phyloP scores from a whole-genome alignment of 225 moss, liverwort and hornwort species.

The Polytrichum commune region DNA sequence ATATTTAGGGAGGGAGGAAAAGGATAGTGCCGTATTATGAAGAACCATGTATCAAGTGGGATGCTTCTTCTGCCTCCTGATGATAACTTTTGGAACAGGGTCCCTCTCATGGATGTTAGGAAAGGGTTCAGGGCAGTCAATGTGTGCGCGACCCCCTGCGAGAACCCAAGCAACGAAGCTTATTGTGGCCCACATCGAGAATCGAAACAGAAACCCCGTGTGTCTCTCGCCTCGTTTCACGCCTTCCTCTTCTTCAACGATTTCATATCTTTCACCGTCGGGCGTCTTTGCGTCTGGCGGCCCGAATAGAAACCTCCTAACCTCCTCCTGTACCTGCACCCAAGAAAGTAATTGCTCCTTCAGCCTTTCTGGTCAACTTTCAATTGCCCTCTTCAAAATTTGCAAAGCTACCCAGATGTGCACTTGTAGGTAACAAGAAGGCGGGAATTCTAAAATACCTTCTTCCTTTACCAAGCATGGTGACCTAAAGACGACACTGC shows the following conservation, averaged over 20 bases:
- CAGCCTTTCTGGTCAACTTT: not conserved
- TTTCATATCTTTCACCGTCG: slow-evolving; percentile 46
- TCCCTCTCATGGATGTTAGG: slow-evolving; percentile 55
- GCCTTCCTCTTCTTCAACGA: slow-evolving; percentile 50
- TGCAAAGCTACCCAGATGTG: not conserved
- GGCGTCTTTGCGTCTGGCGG: slow-evolving; percentile 55
- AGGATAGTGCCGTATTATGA: not conserved
- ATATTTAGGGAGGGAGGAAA: not conserved
- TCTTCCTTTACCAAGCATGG: too few relatives aligned
- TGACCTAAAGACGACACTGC: not conserved
- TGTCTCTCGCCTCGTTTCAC: slow-evolving; percentile 31
- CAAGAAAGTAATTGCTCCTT: not conserved
- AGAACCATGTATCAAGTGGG: not conserved
- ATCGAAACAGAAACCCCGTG: slow-evolving; percentile 41
- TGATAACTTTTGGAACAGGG: slow-evolving; percentile 54
- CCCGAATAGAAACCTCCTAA: slow-evolving; percentile 45
- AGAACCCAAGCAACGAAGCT: slow-evolving; percentile 44
- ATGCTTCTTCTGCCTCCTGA: slow-evolving; percentile 18
- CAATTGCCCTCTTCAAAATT: not conserved
- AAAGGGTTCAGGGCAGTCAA: slow-evolving; percentile 37
- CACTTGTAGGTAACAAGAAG: not conserved
- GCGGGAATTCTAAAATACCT: too few relatives aligned
- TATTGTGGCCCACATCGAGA: slow-evolving; percentile 53
- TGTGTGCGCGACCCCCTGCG: slow-evolving; percentile 34
- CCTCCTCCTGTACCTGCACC: slow-evolving; percentile 45